Evolutionary conservation across 148 eudicot species (phyloP).

Genomic region (Hydrangea macrophylla): DNA sequence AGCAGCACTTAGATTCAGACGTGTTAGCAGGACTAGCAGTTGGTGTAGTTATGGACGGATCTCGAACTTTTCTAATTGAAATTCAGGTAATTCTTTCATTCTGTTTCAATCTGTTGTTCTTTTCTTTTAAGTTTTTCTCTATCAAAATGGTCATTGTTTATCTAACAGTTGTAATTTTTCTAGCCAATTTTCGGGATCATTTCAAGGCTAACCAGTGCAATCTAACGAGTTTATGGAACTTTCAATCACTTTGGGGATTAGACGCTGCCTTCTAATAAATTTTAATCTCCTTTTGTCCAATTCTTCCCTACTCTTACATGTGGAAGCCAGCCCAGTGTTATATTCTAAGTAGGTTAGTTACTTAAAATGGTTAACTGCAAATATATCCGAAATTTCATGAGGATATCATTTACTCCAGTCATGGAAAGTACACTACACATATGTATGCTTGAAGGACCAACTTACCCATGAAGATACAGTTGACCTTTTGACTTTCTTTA

Average conservation of each 20-base stretch:
- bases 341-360: background rate
- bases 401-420: background rate
- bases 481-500: too few species aligned
- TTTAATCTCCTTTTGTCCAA: background rate
- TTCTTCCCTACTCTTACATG: background rate
- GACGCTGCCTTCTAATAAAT: background rate
- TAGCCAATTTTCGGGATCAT: background rate
- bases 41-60: slow-evolving; percentile 81
- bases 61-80: slow-evolving; percentile 88
- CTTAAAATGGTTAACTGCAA: background rate
- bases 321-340: background rate
- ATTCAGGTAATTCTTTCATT: slow-evolving; percentile 65
- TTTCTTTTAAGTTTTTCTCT: background rate
- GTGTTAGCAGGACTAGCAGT: slow-evolving; percentile 84
- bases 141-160: background rate
- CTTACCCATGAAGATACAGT: too few species aligned
- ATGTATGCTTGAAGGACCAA: too few species aligned
- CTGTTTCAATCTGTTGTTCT: background rate
- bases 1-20: slow-evolving; percentile 73
- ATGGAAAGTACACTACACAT: background rate
- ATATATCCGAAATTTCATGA: background rate
- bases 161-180: background rate
- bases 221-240: background rate
- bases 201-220: background rate
- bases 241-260: too few species aligned